Evolutionary conservation across 805 yeast genomes (phyloP), one percentile per base, ranked within the genome.

Genomic region (Cyberlindnera sargentensis): DNA sequence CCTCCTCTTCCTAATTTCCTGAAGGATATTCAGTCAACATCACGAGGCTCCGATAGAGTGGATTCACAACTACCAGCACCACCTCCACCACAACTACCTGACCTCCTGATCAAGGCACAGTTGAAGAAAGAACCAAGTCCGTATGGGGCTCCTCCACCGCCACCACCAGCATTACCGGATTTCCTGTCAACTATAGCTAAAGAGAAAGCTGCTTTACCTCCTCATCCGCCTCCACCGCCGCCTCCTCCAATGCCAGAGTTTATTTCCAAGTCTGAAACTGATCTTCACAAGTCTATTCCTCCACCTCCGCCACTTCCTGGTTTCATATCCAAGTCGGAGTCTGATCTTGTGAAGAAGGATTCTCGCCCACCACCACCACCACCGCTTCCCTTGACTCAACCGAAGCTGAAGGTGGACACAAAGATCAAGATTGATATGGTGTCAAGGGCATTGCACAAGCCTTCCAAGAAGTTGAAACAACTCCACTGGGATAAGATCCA

Each of bases 401-500:
- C 68, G 15, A 42, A 44, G 29, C 20, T 39, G 31, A 31, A 27
- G 9, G 24, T 37, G 8, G 33, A 47, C 11, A 39, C 46, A 24
- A 43, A 31, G 9, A 8, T 43, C 4, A n/a, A 44, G 4, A 36
- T 46, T n/a, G 44, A 43, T 20, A 40, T 40, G 10, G 41, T 47
- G 10, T 35, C 48, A 5, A 35, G 42, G 24, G 27, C 47, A 1
- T 56, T 45, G 25, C 43, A 36, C 5, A 10, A 63, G 64, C 41
- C 41, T 20, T 32, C 59, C 57, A 72, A 78, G 46, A 86, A 84
- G 59, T 73, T 93, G 50, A 93, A 95, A 61, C 99, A 91, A 61
- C 74, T 93, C 70, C 99, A 93, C 61, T 95, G 98, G 98, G 96
- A 91, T 53, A 87, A 85, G 57, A 72, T 95, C 33, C 34, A 43